Evolutionary conservation across 2,329 filamentous ascomycete species (phyloP).

Genomic region (Fusarium sp.): DNA sequence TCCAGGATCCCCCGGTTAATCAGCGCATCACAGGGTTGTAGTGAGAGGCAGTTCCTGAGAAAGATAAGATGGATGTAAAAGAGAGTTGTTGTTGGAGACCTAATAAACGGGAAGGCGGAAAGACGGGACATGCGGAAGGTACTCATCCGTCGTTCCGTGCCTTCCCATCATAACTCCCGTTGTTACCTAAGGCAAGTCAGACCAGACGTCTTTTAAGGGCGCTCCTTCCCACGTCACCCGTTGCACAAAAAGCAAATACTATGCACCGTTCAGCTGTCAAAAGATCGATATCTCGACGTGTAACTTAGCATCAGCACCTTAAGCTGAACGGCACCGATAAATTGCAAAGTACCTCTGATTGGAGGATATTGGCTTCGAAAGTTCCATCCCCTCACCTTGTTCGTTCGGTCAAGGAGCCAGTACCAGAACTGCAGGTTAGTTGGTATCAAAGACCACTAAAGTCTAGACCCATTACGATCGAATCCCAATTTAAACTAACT

Average conservation of each 20-base stretch:
- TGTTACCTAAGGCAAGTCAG: neutral
- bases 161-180: neutral
- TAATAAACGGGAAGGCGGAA: slow-evolving; percentile 20
- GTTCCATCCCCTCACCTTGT: slow-evolving; percentile 12
- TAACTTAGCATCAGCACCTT: neutral
- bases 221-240: slow-evolving; percentile 15
- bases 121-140: slow-evolving; percentile 24
- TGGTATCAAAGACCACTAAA: neutral
- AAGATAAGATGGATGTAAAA: neutral
- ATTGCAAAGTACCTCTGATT: slow-evolving; percentile 29
- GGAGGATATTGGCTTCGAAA: slow-evolving; percentile 20
- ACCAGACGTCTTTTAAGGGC: neutral
- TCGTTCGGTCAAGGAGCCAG: neutral
- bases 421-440: neutral
- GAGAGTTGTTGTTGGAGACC: neutral
- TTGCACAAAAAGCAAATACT: slow-evolving; percentile 18
- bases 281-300: slow-evolving; percentile 2
- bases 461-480: slow-evolving; percentile 10
- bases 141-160: slow-evolving; percentile 25
- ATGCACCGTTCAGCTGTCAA: neutral
- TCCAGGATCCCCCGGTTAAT: neutral
- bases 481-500: slow-evolving; percentile 7
- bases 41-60: neutral
- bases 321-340: slow-evolving; percentile 16
- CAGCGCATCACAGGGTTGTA: neutral